phyloP scores from a whole-genome alignment of 805 yeast species.

The Phaffomyces opuntiae region DNA sequence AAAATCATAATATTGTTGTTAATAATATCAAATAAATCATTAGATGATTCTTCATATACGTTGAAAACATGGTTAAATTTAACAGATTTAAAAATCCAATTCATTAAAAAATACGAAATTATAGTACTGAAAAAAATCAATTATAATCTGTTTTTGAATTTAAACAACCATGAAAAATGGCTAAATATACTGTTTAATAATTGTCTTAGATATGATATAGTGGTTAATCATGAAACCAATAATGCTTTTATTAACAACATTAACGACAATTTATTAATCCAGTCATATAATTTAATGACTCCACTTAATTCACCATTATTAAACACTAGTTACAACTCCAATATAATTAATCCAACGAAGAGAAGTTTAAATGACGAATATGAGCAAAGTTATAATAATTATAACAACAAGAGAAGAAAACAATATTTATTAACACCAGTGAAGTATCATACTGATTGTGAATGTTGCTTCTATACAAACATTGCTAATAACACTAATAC shows the following conservation, averaged over 20 bases:
- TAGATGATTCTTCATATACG: constrained; percentile 44
- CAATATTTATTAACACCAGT: constrained; percentile 1
- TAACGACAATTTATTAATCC: no score
- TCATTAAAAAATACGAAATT: constrained; percentile 15
- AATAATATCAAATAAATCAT: constrained; percentile 36
- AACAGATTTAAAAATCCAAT: constrained; percentile 13
- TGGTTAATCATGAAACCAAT: not conserved
- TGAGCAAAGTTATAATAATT: not conserved
- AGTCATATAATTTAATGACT: constrained; percentile 5
- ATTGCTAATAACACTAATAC: not conserved
- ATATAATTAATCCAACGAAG: not conserved
- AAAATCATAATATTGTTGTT: constrained; percentile 25
- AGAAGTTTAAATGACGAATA: no score
- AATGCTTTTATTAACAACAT: no score
- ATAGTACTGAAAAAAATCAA: constrained; percentile 15
- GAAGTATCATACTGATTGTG: not conserved
- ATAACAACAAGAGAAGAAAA: not conserved
- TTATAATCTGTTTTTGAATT: constrained; percentile 19
- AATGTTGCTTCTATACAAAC: not conserved
- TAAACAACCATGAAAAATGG: constrained; percentile 9
- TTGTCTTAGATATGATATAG: constrained; percentile 3
- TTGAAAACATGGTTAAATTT: constrained; percentile 40
- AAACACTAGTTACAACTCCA: not conserved
- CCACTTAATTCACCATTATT: constrained; percentile 16
- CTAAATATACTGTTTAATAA: constrained; percentile 2